Percentiles rank a stretch among this genome's conserved stretches.
Conservation (phyloP, 345 rosid species). For the Populus pruinosa region DNA sequence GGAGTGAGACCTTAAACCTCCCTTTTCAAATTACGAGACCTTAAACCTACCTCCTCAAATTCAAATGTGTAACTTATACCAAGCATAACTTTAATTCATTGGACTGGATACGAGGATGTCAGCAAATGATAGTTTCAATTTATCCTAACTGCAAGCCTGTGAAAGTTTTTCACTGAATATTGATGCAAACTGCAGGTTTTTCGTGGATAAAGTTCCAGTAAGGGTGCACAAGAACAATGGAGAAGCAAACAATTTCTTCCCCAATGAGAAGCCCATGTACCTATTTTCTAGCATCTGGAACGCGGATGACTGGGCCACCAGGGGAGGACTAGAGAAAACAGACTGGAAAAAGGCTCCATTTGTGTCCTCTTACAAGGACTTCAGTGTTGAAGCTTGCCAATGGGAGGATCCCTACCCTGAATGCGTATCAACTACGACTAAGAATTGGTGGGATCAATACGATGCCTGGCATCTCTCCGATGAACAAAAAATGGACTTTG, state of each 20-base stretch:
- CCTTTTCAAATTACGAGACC: too few species aligned
- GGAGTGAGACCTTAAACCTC: too few species aligned
- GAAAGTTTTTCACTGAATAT: neutral
- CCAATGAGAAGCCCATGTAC: conserved; percentile 93
- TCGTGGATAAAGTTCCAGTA: conserved; percentile 72
- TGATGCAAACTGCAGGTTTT: conserved; percentile 45
- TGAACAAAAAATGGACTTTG: conserved; percentile 71
- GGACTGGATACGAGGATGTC: too few species aligned
- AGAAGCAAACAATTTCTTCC: conserved; percentile 74
- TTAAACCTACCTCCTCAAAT: too few species aligned
- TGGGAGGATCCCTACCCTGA: conserved; percentile 93
- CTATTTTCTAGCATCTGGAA: conserved; percentile 96
- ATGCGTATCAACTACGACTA: conserved; percentile 80
- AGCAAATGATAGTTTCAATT: too few species aligned
- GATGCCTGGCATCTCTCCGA: conserved; percentile 84
- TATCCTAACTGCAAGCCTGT: neutral
- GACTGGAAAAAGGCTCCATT: conserved; percentile 87
- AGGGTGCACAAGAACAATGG: conserved; percentile 86
- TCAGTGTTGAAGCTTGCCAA: conserved; percentile 75
- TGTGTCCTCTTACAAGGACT: conserved; percentile 83
- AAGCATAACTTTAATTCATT: too few species aligned
- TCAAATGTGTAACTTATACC: too few species aligned
- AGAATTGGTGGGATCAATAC: conserved; percentile 92
- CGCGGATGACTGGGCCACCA: conserved; percentile 96
- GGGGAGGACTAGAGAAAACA: conserved; percentile 94